Base-by-base conservation (phyloP, 2,329 filamentous ascomycete genomes). In the Thelonectria rubi region DNA sequence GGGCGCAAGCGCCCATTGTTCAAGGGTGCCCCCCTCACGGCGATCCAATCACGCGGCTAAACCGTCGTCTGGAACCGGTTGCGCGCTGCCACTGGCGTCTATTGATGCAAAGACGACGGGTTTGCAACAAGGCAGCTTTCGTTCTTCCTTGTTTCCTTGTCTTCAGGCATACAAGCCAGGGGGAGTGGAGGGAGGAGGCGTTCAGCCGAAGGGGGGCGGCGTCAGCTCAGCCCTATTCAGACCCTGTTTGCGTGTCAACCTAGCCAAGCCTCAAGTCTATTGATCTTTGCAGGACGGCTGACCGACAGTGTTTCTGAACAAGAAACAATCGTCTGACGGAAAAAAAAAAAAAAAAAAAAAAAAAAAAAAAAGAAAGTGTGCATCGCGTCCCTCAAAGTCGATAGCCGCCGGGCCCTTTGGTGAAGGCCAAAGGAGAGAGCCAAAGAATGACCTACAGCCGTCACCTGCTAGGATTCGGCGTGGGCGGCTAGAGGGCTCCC, bases 21-120 rank as follows among this genome's bases (percentile, higher is more conserved):
- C 18, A 64, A 47, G 54, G 57, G 55, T 48, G 52, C 62, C 59
- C 53, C 68, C 66, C 64, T 62, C 47, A 34, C 6, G 37, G 47
- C 48, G 62, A 64, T 54, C 71, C 73, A 75, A 75, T 73, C 73
- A 73, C 65, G 67, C 65, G 60, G 61, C 65, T 67, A 66, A 63
- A 42, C 55, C 54, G 68, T 74, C 68, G 69, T 66, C 66, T 71
- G 69, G 26, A 30, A 30, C 26, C 10, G 26, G 26, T 74, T 67
- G 51, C 65, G 64, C 65, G 65, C 65, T 65, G 49, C 48, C 65
- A 42, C 57, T 64, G 72, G 73, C 73, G 73, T 74, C 69, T 75
- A 74, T 73, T 66, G n/a, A 37, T 14, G 8, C 11, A 37, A 15
- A 14, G 34, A 15, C 7, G 34, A 37, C 34, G 15, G 12, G 4